Conservation (phyloP, 352 stramenopile genomes). For the Pythium folliculosum region DNA sequence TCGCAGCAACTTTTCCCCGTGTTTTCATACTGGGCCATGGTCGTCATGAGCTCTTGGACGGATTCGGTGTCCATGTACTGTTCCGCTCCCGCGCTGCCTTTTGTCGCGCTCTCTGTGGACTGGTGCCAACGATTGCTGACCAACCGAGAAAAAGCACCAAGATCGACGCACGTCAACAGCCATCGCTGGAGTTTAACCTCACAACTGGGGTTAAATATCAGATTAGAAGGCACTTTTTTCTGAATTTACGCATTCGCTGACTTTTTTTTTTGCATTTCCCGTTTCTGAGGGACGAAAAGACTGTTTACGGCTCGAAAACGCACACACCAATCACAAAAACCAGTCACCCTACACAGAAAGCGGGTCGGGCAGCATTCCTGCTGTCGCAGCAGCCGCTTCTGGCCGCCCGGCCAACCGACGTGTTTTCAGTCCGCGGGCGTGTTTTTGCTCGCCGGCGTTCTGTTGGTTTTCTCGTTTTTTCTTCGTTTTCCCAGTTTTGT, state of each 20-base stretch:
- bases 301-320: slow-evolving; percentile 5
- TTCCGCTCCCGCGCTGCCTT: too few relatives aligned
- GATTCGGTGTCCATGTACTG: background rate
- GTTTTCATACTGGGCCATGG: background rate
- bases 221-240: slow-evolving; percentile 26
- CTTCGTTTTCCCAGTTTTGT: too few relatives aligned
- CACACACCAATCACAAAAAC: background rate
- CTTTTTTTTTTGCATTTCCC: slow-evolving; percentile 8
- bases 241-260: slow-evolving; percentile 18
- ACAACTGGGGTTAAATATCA: slow-evolving; percentile 9
- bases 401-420: background rate
- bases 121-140: background rate
- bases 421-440: background rate
- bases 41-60: background rate
- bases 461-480: background rate
- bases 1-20: background rate
- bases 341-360: background rate
- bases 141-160: slow-evolving; percentile 6
- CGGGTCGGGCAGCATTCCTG: background rate
- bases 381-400: too few relatives aligned
- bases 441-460: background rate
- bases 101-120: too few relatives aligned
- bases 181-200: slow-evolving; percentile 1
- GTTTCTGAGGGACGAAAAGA: slow-evolving; percentile 4
- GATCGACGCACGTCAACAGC: slow-evolving; percentile 2